Conservation (phyloP, 2,329 filamentous ascomycete species). For the Xylaria digitata region DNA sequence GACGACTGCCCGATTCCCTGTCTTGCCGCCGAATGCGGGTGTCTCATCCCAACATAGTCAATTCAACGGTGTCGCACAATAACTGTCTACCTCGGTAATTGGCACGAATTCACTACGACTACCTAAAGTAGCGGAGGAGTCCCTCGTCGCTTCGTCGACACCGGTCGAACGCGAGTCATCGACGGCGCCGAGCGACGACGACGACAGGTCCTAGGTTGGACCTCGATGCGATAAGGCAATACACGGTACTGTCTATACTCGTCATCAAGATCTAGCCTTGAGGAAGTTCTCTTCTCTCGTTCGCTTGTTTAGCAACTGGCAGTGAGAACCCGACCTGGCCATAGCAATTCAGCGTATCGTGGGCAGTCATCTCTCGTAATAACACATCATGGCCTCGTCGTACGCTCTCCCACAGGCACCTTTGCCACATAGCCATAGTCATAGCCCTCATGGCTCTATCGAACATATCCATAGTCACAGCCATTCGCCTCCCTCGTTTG, state of each 20-base stretch:
- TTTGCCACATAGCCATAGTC: slow-evolving; percentile 56
- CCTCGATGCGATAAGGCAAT: slow-evolving; percentile 16
- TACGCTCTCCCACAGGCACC: slow-evolving; percentile 65
- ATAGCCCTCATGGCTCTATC: slow-evolving; percentile 47
- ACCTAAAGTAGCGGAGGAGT: neutral
- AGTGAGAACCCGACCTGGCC: neutral
- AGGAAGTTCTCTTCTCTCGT: neutral
- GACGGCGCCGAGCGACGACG: neutral
- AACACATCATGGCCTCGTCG: slow-evolving; percentile 60
- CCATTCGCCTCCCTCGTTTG: slow-evolving; percentile 56
- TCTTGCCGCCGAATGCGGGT: slow-evolving; percentile 21
- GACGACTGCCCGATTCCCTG: slow-evolving; percentile 1
- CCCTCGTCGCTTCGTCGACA: neutral
- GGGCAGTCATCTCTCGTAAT: slow-evolving; percentile 7
- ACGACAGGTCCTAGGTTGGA: neutral
- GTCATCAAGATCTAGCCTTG: neutral
- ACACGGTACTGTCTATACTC: neutral
- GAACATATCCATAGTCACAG: slow-evolving; percentile 53
- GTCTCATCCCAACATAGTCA: slow-evolving; percentile 17
- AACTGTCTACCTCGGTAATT: neutral
- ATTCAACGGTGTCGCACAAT: slow-evolving; percentile 3
- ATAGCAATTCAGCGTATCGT: slow-evolving; percentile 3
- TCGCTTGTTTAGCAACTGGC: neutral
- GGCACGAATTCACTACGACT: neutral
- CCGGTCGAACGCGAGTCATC: too few species aligned